phyloP scores from a whole-genome alignment of 2,329 filamentous ascomycete genomes.

The Beauveria varroae region DNA sequence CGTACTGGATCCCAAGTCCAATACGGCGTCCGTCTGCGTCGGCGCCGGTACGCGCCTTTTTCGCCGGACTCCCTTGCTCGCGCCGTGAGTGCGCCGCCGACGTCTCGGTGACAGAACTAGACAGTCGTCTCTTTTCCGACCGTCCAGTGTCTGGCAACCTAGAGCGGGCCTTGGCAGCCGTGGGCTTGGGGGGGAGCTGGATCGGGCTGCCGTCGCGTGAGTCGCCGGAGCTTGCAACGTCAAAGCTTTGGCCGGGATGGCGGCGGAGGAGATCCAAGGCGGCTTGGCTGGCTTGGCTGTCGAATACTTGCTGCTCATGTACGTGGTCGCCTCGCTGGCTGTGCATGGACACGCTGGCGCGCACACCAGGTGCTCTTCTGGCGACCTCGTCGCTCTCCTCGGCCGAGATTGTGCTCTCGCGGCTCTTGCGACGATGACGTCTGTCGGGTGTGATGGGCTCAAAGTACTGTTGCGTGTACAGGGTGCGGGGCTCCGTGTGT shows the following conservation, averaged over 20 bases:
- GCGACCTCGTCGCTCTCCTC: conserved; percentile 51
- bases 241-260: conserved; percentile 45
- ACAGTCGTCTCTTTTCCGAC: conserved; percentile 46
- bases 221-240: conserved; percentile 35
- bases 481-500: conserved; percentile 48
- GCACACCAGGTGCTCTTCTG: conserved; percentile 18
- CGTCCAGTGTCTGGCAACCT: conserved; percentile 31
- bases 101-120: conserved; percentile 24
- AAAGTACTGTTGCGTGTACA: conserved; percentile 32
- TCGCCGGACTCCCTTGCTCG: conserved; percentile 38
- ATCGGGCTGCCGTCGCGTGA: conserved; percentile 38
- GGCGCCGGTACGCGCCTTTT: conserved; percentile 41
- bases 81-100: conserved; percentile 17
- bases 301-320: conserved; percentile 48
- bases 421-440: conserved; percentile 54
- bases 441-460: conserved; percentile 37
- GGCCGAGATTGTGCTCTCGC: conserved; percentile 79
- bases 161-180: conserved; percentile 42
- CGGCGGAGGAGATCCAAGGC: conserved; percentile 68
- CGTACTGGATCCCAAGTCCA: conserved; percentile 47
- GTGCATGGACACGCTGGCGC: conserved; percentile 22
- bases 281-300: conserved; percentile 70
- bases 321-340: conserved; percentile 14
- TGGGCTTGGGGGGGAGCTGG: conserved; percentile 19
- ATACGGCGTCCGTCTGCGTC: conserved; percentile 33